These are phyloP conservation scores for Aspergillus sp. DNA, from an alignment of 2,329 filamentous ascomycete genomes.

Conservation along the genomic window DNA sequence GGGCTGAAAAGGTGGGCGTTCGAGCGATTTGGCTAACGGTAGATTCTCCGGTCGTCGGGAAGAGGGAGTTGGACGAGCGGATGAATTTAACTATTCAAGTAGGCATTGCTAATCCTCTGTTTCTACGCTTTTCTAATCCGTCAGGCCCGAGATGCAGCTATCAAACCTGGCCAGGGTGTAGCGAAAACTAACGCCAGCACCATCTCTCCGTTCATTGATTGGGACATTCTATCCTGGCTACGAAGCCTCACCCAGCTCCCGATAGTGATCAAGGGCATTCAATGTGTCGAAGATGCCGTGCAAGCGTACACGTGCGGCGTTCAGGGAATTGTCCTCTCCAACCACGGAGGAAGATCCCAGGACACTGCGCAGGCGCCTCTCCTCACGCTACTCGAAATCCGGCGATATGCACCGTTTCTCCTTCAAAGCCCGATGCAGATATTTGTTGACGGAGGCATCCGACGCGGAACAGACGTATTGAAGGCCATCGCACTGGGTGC, in stretches of 20 bases:
- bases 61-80: constrained; percentile 26
- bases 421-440: constrained; percentile 52
- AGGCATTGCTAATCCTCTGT: neutral
- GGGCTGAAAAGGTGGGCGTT: constrained; percentile 20
- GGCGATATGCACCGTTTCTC: constrained; percentile 52
- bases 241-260: constrained; percentile 28
- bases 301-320: constrained; percentile 39
- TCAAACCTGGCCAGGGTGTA: constrained; percentile 15
- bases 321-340: constrained; percentile 37
- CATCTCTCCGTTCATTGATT: constrained; percentile 22
- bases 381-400: constrained; percentile 55
- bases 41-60: constrained; percentile 27
- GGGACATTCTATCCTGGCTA: constrained; percentile 33
- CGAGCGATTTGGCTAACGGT: constrained; percentile 27
- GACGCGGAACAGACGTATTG: constrained; percentile 58
- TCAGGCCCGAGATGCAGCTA: constrained; percentile 6
- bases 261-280: constrained; percentile 35
- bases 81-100: constrained; percentile 19
- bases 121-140: neutral
- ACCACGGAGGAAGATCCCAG: constrained; percentile 41
- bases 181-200: constrained; percentile 23
- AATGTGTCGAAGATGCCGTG: constrained; percentile 43
- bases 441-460: constrained; percentile 57
- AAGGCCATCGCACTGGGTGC: constrained; percentile 60
- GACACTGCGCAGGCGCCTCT: constrained; percentile 44